These are phyloP conservation scores for Candida incommunis DNA, from an alignment of 805 yeast species.

Conservation along the genomic window DNA sequence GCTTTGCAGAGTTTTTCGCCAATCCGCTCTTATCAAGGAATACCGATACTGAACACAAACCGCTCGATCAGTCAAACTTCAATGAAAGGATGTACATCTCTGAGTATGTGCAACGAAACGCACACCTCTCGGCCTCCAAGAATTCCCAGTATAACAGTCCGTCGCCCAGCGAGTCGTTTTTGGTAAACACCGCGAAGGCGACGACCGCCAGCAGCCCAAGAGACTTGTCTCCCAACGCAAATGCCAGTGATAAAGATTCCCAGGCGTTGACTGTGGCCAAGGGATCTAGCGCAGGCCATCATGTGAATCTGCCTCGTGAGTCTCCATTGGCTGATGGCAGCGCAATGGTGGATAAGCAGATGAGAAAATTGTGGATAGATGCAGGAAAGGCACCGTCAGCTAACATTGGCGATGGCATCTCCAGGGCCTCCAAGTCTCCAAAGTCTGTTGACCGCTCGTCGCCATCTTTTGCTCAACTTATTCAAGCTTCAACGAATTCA, in stretches of 20 bases:
- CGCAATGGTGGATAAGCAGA: background rate
- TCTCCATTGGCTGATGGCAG: background rate
- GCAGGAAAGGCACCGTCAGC: background rate
- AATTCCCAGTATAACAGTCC: background rate
- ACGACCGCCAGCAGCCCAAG: no score
- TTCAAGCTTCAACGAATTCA: background rate
- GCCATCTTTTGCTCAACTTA: background rate
- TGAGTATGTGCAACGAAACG: slow-evolving; percentile 39
- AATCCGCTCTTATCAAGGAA: slow-evolving; percentile 44
- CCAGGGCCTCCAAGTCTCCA: no score
- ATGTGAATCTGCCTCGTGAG: background rate
- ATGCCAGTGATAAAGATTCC: no score
- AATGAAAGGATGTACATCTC: slow-evolving; percentile 75
- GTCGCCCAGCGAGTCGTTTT: background rate
- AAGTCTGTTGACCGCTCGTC: background rate
- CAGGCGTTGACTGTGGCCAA: no score
- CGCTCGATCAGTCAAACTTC: slow-evolving; percentile 49
- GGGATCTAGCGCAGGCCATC: background rate
- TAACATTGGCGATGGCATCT: background rate
- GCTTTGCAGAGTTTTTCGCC: slow-evolving; percentile 75
- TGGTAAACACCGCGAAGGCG: background rate
- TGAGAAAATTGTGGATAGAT: background rate
- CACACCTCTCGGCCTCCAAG: background rate
- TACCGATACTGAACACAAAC: slow-evolving; percentile 32
- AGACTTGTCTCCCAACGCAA: no score